These are phyloP conservation scores for Ascochyta clinopodiicola DNA, from an alignment of 2,329 filamentous ascomycete genomes.

Conservation along the genomic window DNA sequence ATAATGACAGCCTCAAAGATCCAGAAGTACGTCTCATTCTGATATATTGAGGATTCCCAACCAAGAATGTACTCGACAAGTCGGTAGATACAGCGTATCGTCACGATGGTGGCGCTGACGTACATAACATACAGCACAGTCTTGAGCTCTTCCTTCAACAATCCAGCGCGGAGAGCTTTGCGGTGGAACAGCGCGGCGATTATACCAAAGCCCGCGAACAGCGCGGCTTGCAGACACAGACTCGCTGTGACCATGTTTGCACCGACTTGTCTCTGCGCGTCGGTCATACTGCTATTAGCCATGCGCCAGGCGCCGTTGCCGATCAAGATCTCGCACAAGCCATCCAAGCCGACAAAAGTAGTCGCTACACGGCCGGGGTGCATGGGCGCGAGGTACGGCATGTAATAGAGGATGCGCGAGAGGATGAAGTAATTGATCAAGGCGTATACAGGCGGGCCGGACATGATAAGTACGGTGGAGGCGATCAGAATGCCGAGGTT, in stretches of 20 bases:
- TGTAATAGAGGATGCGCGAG: constrained; percentile 65
- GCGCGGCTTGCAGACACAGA: constrained; percentile 57
- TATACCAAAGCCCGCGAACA: constrained; percentile 58
- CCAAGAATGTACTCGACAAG: constrained; percentile 58
- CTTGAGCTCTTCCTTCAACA: constrained; percentile 54
- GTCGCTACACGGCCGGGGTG: constrained; percentile 66
- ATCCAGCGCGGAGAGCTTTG: constrained; percentile 47
- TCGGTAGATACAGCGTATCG: constrained; percentile 59
- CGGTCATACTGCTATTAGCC: constrained; percentile 49
- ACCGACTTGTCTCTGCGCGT: constrained; percentile 50
- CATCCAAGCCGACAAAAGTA: constrained; percentile 61
- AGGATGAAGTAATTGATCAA: constrained; percentile 68
- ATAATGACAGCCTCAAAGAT: constrained; percentile 62
- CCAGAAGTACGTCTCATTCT: constrained; percentile 61
- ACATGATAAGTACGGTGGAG: constrained; percentile 50
- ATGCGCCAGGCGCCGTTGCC: constrained; percentile 58
- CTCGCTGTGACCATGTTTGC: constrained; percentile 57
- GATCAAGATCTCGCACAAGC: constrained; percentile 59
- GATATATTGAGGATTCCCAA: constrained; percentile 46
- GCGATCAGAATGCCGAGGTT: constrained; percentile 51
- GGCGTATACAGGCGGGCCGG: constrained; percentile 62
- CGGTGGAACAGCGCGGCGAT: constrained; percentile 56
- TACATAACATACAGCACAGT: constrained; percentile 57
- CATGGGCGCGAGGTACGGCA: constrained; percentile 65
- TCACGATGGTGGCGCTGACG: constrained; percentile 56